These are phyloP conservation scores for Dothideomycetidae sp. DNA, from an alignment of 2,329 filamentous ascomycete genomes.

Conservation along the genomic window DNA sequence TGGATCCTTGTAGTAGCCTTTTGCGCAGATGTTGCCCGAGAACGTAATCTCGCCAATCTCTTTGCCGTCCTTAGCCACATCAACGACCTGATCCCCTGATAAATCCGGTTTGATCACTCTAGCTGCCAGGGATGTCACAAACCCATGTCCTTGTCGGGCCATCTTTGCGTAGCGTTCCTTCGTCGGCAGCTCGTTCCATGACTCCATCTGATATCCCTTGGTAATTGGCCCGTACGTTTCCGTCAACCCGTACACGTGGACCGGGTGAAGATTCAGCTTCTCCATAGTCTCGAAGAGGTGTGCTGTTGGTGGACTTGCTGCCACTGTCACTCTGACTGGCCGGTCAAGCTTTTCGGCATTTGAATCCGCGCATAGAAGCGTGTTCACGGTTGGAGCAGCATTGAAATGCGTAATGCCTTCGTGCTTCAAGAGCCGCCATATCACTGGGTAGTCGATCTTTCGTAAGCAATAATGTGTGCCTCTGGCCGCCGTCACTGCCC, in stretches of 20 bases:
- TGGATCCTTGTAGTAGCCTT: constrained; percentile 81
- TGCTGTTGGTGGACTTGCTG: constrained; percentile 76
- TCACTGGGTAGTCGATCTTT: constrained; percentile 87
- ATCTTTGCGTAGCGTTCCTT: constrained; percentile 77
- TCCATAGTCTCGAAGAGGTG: constrained; percentile 93
- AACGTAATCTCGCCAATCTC: constrained; percentile 81
- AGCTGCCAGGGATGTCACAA: constrained; percentile 65
- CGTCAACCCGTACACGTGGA: constrained; percentile 80
- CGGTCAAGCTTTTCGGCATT: constrained; percentile 54
- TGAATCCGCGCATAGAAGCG: constrained; percentile 66
- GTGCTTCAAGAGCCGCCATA: constrained; percentile 77
- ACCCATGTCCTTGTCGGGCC: constrained; percentile 89
- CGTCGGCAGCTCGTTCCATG: constrained; percentile 60
- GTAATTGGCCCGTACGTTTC: constrained; percentile 95
- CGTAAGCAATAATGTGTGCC: constrained; percentile 91
- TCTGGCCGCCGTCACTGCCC: constrained; percentile 76
- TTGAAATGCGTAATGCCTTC: constrained; percentile 90
- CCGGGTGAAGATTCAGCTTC: constrained; percentile 67
- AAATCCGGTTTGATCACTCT: constrained; percentile 71
- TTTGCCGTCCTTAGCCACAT: constrained; percentile 55
- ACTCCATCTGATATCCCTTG: constrained; percentile 75
- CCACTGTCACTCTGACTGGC: constrained; percentile 76
- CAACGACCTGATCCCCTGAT: constrained; percentile 45
- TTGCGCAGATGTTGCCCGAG: constrained; percentile 77
- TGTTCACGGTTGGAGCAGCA: constrained; percentile 92